Evolutionary conservation across 441 rosid species (phyloP).

Genomic region (Eruca vesicaria): DNA sequence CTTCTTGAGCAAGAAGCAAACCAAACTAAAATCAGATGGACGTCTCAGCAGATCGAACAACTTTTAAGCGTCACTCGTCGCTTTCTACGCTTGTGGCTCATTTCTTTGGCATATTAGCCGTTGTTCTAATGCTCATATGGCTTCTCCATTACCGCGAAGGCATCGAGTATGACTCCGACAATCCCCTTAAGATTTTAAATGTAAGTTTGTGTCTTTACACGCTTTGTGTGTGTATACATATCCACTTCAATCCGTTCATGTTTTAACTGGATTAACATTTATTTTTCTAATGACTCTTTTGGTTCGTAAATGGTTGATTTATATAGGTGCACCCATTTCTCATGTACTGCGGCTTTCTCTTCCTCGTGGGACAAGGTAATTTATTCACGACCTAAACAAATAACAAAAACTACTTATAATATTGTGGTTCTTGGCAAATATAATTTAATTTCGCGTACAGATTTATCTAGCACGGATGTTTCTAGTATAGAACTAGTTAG

Average conservation of each 20-base stretch:
- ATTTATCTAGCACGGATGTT: too few species aligned
- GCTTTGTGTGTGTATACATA: not conserved
- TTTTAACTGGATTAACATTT: not conserved
- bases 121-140: slow-evolving; percentile 88
- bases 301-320: slow-evolving; percentile 11
- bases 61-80: slow-evolving; percentile 44
- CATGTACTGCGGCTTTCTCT: slow-evolving; percentile 80
- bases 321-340: slow-evolving; percentile 83
- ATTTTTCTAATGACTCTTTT: not conserved
- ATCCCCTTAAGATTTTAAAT: slow-evolving; percentile 61
- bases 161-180: slow-evolving; percentile 61
- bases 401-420: too few species aligned
- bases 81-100: slow-evolving; percentile 62
- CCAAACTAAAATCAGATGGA: slow-evolving; percentile 22
- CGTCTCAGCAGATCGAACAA: not conserved
- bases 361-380: slow-evolving; percentile 81
- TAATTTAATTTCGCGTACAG: too few species aligned
- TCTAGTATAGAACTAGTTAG: too few species aligned
- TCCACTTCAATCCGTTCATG: not conserved
- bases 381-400: not conserved
- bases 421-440: too few species aligned
- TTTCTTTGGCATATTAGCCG: slow-evolving; percentile 60
- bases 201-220: slow-evolving; percentile 41
- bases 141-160: slow-evolving; percentile 82
- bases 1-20: not conserved